A percentile compares a stretch with the other conserved stretches of the same genome.
Conservation (phyloP, 164 flowering plant genomes). For the Vitis rupestris region DNA sequence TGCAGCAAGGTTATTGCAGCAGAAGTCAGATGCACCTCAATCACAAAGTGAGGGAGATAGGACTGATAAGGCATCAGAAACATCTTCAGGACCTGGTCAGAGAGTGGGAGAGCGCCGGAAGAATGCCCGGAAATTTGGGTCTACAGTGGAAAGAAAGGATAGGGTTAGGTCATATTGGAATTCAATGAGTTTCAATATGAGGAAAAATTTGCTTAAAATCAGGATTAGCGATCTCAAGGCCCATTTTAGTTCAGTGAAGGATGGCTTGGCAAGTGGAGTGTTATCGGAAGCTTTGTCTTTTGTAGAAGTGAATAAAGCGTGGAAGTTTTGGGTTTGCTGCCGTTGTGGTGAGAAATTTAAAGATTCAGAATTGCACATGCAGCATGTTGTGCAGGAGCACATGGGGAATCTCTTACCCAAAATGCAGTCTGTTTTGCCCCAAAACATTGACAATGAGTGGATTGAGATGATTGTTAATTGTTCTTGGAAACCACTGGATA, state of each 20-base stretch:
- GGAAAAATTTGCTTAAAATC: constrained; percentile 58
- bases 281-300: constrained; percentile 68
- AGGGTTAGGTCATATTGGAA: constrained; percentile 75
- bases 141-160: constrained; percentile 64
- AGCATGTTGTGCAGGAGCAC: constrained; percentile 83
- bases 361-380: constrained; percentile 58
- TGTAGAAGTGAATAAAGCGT: constrained; percentile 51
- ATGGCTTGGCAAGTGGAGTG: constrained; percentile 52
- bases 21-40: constrained; percentile 53
- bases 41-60: constrained; percentile 41
- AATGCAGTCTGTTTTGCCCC: constrained; percentile 68
- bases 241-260: constrained; percentile 57
- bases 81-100: constrained; percentile 35
- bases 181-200: constrained; percentile 56
- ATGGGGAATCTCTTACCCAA: constrained; percentile 67
- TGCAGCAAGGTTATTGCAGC: constrained; percentile 94
- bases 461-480: constrained; percentile 74
- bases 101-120: constrained; percentile 62
- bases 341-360: constrained; percentile 67
- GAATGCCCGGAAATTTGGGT: constrained; percentile 46
- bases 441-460: constrained; percentile 68
- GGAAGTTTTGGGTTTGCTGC: constrained; percentile 91
- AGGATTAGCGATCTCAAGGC: constrained; percentile 50
- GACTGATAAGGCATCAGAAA: constrained; percentile 35
- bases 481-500: constrained; percentile 85